Evolutionary conservation across 345 rosid genomes (phyloP).

Genomic region (Rhodamnia argentea): DNA sequence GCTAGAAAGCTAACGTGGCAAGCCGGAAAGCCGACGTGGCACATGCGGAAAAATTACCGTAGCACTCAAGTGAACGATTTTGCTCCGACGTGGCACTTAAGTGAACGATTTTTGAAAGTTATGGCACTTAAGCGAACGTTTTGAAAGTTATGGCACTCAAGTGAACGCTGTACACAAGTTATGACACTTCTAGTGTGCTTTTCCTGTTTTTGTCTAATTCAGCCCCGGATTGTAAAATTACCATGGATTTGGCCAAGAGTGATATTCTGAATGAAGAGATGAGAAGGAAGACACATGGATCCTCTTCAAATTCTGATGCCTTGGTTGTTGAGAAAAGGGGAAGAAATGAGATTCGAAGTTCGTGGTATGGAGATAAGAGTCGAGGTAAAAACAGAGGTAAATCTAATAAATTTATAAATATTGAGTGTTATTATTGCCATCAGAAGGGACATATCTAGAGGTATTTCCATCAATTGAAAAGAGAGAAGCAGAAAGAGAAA

Average conservation of each 20-base stretch:
- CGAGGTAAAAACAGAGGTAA: not conserved
- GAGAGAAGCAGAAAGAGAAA: not conserved
- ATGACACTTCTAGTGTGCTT: too few species aligned
- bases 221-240: not conserved
- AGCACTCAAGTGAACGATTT: too few species aligned
- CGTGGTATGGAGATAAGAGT: not conserved
- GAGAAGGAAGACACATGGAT: not conserved
- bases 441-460: not conserved
- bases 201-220: not conserved
- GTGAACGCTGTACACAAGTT: too few species aligned
- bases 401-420: too few species aligned
- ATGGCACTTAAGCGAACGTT: too few species aligned
- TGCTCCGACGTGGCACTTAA: too few species aligned
- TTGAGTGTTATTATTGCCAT: not conserved
- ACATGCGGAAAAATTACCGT: too few species aligned
- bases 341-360: not conserved
- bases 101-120: too few species aligned
- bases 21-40: too few species aligned
- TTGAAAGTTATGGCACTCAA: too few species aligned
- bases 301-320: not conserved
- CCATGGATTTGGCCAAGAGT: not conserved
- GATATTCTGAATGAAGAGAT: not conserved
- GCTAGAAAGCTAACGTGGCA: too few species aligned
- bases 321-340: not conserved
- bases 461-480: not conserved